Evolutionary conservation across 805 yeast species (phyloP), one percentile per base, ranked within the genome.

Genomic region (Wickerhamomyces subpelliculosus): DNA sequence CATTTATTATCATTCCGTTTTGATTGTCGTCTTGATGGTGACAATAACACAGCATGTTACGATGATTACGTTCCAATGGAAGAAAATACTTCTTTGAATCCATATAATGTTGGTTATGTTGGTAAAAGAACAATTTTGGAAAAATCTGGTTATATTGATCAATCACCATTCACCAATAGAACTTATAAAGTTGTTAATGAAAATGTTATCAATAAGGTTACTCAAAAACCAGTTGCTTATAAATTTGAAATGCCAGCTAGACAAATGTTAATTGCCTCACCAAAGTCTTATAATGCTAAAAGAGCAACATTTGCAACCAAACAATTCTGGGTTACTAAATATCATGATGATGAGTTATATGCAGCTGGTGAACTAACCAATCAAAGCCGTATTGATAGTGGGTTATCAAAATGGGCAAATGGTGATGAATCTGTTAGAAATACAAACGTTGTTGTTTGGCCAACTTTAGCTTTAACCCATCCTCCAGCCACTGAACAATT

Each of bases 321-420:
- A 58, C 90, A 81, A 58, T 61, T 84, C 47, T 84, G 90, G 89
- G 88, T 82, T 47, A 80, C 90, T 47, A 83, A 82, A 60, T 80
- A 82, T 64, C 65, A 66, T 44, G 93, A 84, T 56, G 71, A 80
- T 55, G 76, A 82, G 62, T 60, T 81, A 50, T 84, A 68, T 47
- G 87, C 89, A 36, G 89, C 88, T 42, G 94, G 94, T 59, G 89
- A 82, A 57, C 83, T 84, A 68, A 84, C 94, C 44, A 84, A 84
- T 61, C 94, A 84, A 64, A 81, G 89, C 13, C 71, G 72, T 41
- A 53, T 33, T 4, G 93, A 83, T 58, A 73, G 83, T 20, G 94
- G 93, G 56, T 57, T 84, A 37, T 80, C 77, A 27, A 67, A 60
- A 31, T 84, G 88, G 82, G 84, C 84, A 27, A 70, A 79, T 53